Conservation (phyloP, 1,284 basidiomycete species). For the Ustilago bromivora region DNA sequence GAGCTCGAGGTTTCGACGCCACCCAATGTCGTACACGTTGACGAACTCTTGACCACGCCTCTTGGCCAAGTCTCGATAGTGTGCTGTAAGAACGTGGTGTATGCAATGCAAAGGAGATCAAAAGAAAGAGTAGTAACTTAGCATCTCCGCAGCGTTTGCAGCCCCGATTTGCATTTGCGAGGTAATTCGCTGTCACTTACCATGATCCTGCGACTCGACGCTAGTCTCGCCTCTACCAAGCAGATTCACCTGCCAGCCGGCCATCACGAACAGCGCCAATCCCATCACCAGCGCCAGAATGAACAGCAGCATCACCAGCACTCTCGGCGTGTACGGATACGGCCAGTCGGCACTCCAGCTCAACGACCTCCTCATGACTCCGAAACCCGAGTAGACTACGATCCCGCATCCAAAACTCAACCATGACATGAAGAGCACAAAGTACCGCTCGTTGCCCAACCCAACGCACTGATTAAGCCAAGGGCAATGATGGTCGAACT, state of each 20-base stretch:
- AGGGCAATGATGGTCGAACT: slow-evolving; percentile 76
- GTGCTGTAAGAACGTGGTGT: slow-evolving; percentile 63
- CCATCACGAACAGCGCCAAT: slow-evolving; percentile 84
- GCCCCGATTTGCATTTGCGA: neutral
- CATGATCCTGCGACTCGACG: slow-evolving; percentile 90
- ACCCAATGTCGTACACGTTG: slow-evolving; percentile 90
- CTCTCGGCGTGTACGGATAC: slow-evolving; percentile 75
- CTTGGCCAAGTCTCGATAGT: slow-evolving; percentile 80
- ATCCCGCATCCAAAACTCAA: slow-evolving; percentile 58
- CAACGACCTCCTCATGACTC: slow-evolving; percentile 23
- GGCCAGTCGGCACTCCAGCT: slow-evolving; percentile 73
- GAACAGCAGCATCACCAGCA: slow-evolving; percentile 75
- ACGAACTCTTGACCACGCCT: slow-evolving; percentile 77
- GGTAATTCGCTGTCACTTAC: slow-evolving; percentile 26
- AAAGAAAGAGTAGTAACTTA: neutral
- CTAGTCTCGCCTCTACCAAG: slow-evolving; percentile 85
- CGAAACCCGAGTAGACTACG: slow-evolving; percentile 46
- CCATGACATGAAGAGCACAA: slow-evolving; percentile 88
- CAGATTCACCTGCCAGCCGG: slow-evolving; percentile 82
- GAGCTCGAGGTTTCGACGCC: slow-evolving; percentile 78
- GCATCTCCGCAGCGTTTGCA: neutral
- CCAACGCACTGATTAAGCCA: slow-evolving; percentile 98
- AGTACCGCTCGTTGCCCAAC: slow-evolving; percentile 93
- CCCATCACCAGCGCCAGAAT: slow-evolving; percentile 80
- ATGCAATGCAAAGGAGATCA: neutral